Evolutionary conservation across 73 alveolate genomes (phyloP), one percentile per base, ranked within the genome.

Genomic region (Diophrys appendiculata): DNA sequence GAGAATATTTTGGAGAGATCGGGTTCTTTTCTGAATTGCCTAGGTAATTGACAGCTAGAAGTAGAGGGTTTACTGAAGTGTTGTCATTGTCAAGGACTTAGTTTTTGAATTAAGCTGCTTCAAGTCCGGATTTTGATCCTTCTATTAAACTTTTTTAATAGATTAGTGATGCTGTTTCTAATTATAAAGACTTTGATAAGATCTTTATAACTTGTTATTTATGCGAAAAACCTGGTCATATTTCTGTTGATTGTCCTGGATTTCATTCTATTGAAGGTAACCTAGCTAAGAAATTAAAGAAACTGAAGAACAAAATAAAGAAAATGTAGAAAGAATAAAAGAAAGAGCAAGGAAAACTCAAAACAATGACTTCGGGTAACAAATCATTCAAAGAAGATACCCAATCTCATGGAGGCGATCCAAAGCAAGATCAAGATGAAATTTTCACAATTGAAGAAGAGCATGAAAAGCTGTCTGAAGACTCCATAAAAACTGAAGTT

Each of bases 11-110:
- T 82, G 98, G 98, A 28, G 96, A 91, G 67, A 82, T 93, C 0
- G 98, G 95, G 54, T 93, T 93, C 71, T 94, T 89, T 78, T 82
- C 95, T 14, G 90, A 92, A 33, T 88, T 80, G 65, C 89, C 95
- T 28, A 84, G 97, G 68, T 72, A 85, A 31, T 82, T 94, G 24
- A 79, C 95, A 0, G 98, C 93, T 0, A 88, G 89, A 35, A 77
- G 95, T 11, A 67, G 93, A 54, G 97, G 92, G 77, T 92, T 94
- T 65, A 93, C 93, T n/a, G 91, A 89, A 23, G 86, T 76, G 26
- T 74, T 89, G 92, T 78, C 43, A 77, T 92, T 29, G 76, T 89
- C 52, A 65, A 81, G 68, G 95, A 91, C 31, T 35, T 43, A 14
- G 84, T 91, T 54, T 29, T 67, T 25, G 28, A 35, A 55, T 29